A percentile compares a stretch with the other conserved stretches of the same genome.
Evolutionary conservation across 2,329 filamentous ascomycete genomes (phyloP).

Genomic region (Xylariaceae sp.): DNA sequence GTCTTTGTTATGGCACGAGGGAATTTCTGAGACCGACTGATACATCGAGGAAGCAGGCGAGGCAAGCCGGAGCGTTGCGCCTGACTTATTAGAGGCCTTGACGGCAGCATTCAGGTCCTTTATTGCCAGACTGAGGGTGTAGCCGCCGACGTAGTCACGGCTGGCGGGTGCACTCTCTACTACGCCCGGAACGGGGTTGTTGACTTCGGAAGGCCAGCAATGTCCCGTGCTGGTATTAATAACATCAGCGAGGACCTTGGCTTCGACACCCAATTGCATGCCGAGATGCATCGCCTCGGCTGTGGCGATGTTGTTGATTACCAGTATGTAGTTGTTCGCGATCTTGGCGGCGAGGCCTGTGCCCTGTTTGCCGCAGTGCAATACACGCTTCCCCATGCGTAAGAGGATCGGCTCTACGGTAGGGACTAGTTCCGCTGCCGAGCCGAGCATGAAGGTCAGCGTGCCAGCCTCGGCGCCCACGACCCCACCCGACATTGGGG

Average conservation of each 20-base stretch:
- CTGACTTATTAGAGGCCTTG: slow-evolving; percentile 62
- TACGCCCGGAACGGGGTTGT: slow-evolving; percentile 89
- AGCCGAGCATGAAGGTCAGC: slow-evolving; percentile 93
- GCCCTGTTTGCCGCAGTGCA: slow-evolving; percentile 81
- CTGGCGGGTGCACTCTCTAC: slow-evolving; percentile 68
- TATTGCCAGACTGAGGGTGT: slow-evolving; percentile 71
- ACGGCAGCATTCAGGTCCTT: slow-evolving; percentile 73
- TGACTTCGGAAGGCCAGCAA: slow-evolving; percentile 94
- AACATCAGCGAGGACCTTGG: slow-evolving; percentile 67
- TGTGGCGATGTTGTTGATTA: slow-evolving; percentile 78
- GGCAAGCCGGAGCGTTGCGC: slow-evolving; percentile 60
- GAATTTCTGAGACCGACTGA: slow-evolving; percentile 54
- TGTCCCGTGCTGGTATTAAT: slow-evolving; percentile 92
- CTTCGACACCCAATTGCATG: slow-evolving; percentile 55
- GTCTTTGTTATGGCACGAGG: slow-evolving; percentile 62
- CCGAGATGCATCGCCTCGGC: slow-evolving; percentile 63
- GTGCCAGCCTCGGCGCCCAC: slow-evolving; percentile 84
- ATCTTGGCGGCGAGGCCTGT: slow-evolving; percentile 86
- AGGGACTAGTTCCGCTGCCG: slow-evolving; percentile 53
- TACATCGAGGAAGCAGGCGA: slow-evolving; percentile 62
- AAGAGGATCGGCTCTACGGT: slow-evolving; percentile 64
- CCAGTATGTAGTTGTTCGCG: slow-evolving; percentile 94
- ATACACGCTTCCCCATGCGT: slow-evolving; percentile 78
- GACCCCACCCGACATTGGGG: slow-evolving; percentile 94
- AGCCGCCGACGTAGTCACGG: slow-evolving; percentile 71